Conservation (phyloP, 2,329 filamentous ascomycete genomes). For the Pseudogymnoascus sp. region DNA sequence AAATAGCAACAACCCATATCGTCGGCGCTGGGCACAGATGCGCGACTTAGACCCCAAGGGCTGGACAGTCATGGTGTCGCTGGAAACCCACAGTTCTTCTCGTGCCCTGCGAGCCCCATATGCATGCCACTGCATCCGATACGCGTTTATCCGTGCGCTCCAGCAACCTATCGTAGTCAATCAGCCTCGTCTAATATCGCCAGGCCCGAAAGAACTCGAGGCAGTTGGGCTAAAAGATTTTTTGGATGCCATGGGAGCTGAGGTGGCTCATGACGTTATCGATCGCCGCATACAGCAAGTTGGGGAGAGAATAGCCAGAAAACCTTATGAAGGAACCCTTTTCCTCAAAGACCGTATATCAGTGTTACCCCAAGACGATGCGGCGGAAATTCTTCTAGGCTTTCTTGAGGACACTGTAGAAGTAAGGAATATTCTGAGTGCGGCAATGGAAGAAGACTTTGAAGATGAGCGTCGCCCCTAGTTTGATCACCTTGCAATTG, state of each 20-base stretch:
- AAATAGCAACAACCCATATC: neutral
- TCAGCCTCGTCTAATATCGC: neutral
- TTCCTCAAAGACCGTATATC: neutral
- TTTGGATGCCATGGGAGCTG: neutral
- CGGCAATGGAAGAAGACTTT: neutral
- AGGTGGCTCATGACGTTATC: neutral
- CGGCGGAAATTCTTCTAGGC: neutral
- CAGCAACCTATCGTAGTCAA: neutral
- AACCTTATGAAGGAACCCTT: neutral
- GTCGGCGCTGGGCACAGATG: neutral
- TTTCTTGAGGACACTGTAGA: neutral
- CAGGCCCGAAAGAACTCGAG: neutral
- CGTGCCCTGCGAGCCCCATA: neutral
- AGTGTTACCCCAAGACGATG: neutral
- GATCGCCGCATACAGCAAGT: neutral
- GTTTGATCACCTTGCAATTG: neutral
- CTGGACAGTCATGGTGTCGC: neutral
- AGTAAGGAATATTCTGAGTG: neutral
- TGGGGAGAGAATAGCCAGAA: neutral
- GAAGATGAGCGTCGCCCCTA: neutral
- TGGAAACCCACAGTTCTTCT: neutral
- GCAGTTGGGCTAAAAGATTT: neutral
- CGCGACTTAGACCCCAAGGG: neutral
- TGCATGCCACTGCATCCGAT: neutral
- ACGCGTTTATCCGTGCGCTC: neutral